These are phyloP conservation scores for Tetrahymena thermophila DNA, from an alignment of 73 alveolate species.

Conservation along the genomic window DNA sequence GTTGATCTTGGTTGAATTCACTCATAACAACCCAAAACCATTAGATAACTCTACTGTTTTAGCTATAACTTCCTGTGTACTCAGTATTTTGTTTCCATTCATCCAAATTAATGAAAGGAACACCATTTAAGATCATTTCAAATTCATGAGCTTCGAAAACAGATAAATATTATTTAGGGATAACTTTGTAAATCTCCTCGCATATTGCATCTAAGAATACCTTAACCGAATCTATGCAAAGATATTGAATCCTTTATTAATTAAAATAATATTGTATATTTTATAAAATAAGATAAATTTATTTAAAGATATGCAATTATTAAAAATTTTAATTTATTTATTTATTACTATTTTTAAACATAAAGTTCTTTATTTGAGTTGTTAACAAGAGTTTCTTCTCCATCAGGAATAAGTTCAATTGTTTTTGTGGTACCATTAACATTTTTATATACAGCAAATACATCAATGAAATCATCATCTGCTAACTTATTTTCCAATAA, in stretches of 20 bases:
- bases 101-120: conserved; percentile 71
- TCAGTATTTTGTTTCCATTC: conserved; percentile 88
- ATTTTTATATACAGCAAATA: conserved; percentile 10
- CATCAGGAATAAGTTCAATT: conserved; percentile 43
- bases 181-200: conserved; percentile 47
- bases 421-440: conserved; percentile 9
- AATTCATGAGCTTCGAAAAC: conserved; percentile 58
- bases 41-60: conserved; percentile 56
- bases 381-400: conserved; percentile 32
- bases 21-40: conserved; percentile 94
- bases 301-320: too few species aligned
- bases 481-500: conserved; percentile 7
- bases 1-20: conserved; percentile 54
- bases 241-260: conserved; percentile 41
- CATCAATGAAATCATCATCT: conserved; percentile 6
- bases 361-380: conserved; percentile 4
- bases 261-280: not conserved
- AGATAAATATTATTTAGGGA: conserved; percentile 48
- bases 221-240: conserved; percentile 19
- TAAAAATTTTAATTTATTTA: too few species aligned
- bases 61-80: conserved; percentile 70
- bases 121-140: conserved; percentile 63
- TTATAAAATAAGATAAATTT: not conserved
- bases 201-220: conserved; percentile 48
- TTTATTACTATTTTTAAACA: not conserved